Percentiles rank a stretch among this genome's conserved stretches.
Evolutionary conservation across 2,329 filamentous ascomycete species (phyloP).

Genomic region (Trichothecium sympodiale): DNA sequence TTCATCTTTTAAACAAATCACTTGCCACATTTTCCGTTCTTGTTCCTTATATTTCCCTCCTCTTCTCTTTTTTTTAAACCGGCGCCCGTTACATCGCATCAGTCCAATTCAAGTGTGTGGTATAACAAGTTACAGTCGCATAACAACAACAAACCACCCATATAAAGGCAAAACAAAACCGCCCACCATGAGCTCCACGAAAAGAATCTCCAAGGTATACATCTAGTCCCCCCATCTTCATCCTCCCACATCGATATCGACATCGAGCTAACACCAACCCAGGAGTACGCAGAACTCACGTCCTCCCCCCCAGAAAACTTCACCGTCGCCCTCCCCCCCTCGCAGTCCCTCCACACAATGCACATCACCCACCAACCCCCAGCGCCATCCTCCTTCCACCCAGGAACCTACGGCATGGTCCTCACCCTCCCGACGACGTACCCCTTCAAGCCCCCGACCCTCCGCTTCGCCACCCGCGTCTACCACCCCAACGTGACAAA

Average conservation of each 20-base stretch:
- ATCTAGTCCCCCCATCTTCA: background rate
- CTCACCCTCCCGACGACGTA: slow-evolving; percentile 69
- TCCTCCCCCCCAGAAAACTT: slow-evolving; percentile 34
- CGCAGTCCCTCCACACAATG: slow-evolving; percentile 41
- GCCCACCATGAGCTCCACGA: slow-evolving; percentile 24
- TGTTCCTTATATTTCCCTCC: no score
- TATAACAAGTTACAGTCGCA: no score
- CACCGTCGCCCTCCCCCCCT: slow-evolving; percentile 31
- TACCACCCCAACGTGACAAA: slow-evolving; percentile 94
- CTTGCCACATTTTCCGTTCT: no score
- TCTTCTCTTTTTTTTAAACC: no score
- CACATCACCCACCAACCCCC: slow-evolving; percentile 36
- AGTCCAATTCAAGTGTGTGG: no score
- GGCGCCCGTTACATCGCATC: no score
- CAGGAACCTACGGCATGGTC: slow-evolving; percentile 63
- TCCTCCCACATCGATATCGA: no score
- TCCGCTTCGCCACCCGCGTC: slow-evolving; percentile 79
- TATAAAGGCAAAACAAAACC: no score
- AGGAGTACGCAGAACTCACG: slow-evolving; percentile 45
- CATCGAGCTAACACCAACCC: no score
- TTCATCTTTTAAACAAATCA: no score
- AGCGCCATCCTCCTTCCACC: slow-evolving; percentile 36
- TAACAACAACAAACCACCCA: no score
- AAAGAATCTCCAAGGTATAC: slow-evolving; percentile 32
- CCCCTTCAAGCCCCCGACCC: slow-evolving; percentile 76